phyloP scores from a whole-genome alignment of 23 red algal genomes.

The Agarophyton chilense region DNA sequence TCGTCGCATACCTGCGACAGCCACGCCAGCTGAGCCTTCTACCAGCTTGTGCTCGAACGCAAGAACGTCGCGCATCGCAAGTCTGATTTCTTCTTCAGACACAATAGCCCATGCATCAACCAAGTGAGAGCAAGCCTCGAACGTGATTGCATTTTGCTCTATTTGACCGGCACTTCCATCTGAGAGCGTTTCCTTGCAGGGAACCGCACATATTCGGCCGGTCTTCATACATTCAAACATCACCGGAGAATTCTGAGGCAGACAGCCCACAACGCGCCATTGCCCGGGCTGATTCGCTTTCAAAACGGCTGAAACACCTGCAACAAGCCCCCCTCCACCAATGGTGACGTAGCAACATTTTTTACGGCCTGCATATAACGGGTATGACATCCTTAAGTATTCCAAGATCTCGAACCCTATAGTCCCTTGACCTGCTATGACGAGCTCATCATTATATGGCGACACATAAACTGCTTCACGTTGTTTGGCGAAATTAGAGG shows the following conservation, averaged over 20 bases:
- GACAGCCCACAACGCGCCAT: conserved; percentile 70
- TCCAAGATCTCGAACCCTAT: conserved; percentile 60
- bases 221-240: conserved; percentile 59
- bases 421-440: conserved; percentile 52
- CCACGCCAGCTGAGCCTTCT: conserved; percentile 71
- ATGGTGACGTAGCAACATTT: conserved; percentile 73
- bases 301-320: conserved; percentile 49
- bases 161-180: conserved; percentile 76
- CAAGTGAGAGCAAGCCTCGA: conserved; percentile 6
- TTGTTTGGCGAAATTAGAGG: conserved; percentile 23
- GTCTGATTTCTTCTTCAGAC: conserved; percentile 58
- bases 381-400: neutral
- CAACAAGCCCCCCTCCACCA: conserved; percentile 66
- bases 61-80: conserved; percentile 37
- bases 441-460: conserved; percentile 54
- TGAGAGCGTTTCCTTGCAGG: conserved; percentile 44
- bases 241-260: conserved; percentile 63
- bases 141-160: conserved; percentile 51
- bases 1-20: conserved; percentile 25
- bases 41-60: conserved; percentile 48
- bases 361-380: neutral
- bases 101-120: conserved; percentile 68
- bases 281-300: neutral
- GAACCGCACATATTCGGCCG: conserved; percentile 14
- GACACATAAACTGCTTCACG: conserved; percentile 1